Conservation (phyloP, 768 basidiomycete genomes). For the Lactarius hengduanensis region DNA sequence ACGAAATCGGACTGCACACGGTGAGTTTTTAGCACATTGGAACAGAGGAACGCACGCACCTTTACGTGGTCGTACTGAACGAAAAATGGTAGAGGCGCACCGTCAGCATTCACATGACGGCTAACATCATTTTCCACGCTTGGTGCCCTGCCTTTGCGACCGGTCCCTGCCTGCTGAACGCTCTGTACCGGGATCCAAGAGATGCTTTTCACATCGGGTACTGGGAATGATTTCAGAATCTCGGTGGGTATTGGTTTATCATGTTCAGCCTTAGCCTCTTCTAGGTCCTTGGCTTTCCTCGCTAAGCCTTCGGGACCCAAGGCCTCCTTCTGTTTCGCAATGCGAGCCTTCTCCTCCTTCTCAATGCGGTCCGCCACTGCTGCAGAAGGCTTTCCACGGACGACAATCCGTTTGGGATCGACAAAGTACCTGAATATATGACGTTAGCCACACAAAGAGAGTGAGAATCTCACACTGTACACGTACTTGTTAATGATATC, state of each 20-base stretch:
- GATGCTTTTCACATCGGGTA: slow-evolving; percentile 87
- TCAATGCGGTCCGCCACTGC: slow-evolving; percentile 77
- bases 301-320: slow-evolving; percentile 83
- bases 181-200: slow-evolving; percentile 85
- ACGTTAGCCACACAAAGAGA: not conserved
- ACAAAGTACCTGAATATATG: slow-evolving; percentile 66
- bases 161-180: slow-evolving; percentile 58
- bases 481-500: slow-evolving; percentile 69
- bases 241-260: slow-evolving; percentile 78
- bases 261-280: slow-evolving; percentile 85
- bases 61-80: slow-evolving; percentile 93
- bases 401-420: slow-evolving; percentile 66
- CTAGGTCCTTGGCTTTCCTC: slow-evolving; percentile 62
- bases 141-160: slow-evolving; percentile 38
- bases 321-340: slow-evolving; percentile 61
- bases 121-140: slow-evolving; percentile 47
- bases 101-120: slow-evolving; percentile 66
- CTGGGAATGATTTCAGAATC: slow-evolving; percentile 81
- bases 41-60: slow-evolving; percentile 42
- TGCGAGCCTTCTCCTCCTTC: slow-evolving; percentile 72
- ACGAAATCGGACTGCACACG: slow-evolving; percentile 84
- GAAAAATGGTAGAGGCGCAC: slow-evolving; percentile 74
- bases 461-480: not conserved
- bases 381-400: slow-evolving; percentile 88
- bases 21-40: not conserved